phyloP scores from a whole-genome alignment of 2,329 filamentous ascomycete species.

The Colletotrichum higginsianum region DNA sequence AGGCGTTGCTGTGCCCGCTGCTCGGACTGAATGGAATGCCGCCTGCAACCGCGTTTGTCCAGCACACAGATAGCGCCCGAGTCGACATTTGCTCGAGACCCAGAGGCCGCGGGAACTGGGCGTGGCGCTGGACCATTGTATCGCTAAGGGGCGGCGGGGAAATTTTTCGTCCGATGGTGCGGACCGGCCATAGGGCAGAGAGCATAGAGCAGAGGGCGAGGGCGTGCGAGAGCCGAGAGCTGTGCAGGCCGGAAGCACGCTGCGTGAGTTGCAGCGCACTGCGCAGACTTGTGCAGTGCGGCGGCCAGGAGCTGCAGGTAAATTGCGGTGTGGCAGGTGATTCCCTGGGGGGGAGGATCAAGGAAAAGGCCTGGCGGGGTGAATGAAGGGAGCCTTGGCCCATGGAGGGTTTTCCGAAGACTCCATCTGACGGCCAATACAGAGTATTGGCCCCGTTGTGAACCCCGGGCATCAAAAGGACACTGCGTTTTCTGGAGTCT shows the following conservation, averaged over 20 bases:
- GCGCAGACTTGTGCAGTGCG: constrained; percentile 25
- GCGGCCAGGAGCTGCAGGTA: constrained; percentile 24
- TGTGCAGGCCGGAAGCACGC: constrained; percentile 3
- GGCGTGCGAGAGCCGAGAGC: constrained; percentile 1
- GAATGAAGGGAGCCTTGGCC: not conserved
- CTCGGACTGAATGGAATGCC: not conserved
- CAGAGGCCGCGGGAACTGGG: constrained; percentile 9
- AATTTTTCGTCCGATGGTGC: not conserved
- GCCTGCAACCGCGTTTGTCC: not conserved
- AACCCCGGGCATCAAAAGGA: constrained; percentile 16
- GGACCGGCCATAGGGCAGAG: constrained; percentile 6
- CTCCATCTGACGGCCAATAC: constrained; percentile 18
- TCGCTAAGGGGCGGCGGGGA: constrained; percentile 21
- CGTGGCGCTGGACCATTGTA: constrained; percentile 28
- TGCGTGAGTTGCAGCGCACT: not conserved
- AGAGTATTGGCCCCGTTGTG: constrained; percentile 35
- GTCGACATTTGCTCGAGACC: constrained; percentile 2
- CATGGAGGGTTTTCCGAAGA: not conserved
- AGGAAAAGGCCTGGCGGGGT: not conserved
- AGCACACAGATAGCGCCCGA: not conserved
- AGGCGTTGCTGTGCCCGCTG: too few relatives aligned
- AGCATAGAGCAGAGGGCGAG: not conserved
- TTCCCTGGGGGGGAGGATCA: constrained; percentile 17
- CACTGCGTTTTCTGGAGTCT: constrained; percentile 29
- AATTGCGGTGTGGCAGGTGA: constrained; percentile 37